Evolutionary conservation across 306 rosid species (phyloP).

Genomic region (Spatholobus suberectus): DNA sequence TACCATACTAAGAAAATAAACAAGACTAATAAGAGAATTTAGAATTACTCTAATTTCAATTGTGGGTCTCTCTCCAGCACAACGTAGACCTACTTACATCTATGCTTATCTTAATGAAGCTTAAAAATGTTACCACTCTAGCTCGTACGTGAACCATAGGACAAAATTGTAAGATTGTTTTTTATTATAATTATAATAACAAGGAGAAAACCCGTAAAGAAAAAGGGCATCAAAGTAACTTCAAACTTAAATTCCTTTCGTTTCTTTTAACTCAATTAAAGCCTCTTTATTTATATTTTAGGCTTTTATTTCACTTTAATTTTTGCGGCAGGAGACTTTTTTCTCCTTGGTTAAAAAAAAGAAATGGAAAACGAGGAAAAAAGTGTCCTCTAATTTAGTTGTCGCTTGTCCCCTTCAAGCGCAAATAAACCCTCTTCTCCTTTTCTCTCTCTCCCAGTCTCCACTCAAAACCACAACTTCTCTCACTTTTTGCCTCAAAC

Average conservation of each 20-base stretch:
- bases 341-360: not conserved
- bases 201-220: constrained; percentile 17
- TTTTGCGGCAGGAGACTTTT: constrained; percentile 21
- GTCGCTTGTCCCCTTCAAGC: constrained; percentile 70
- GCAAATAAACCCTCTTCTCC: constrained; percentile 59
- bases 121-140: not conserved
- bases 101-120: no score
- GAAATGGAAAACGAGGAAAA: not conserved
- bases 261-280: constrained; percentile 37
- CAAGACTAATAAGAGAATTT: no score
- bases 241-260: not conserved
- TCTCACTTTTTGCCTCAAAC: constrained; percentile 40
- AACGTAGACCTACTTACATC: not conserved
- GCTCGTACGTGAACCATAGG: not conserved
- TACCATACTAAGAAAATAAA: no score
- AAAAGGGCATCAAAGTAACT: constrained; percentile 51
- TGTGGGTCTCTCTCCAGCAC: not conserved
- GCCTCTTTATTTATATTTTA: constrained; percentile 32
- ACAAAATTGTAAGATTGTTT: not conserved
- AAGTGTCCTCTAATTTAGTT: constrained; percentile 50
- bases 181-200: no score
- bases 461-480: constrained; percentile 42
- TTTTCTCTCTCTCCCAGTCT: constrained; percentile 48
- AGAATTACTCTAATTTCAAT: not conserved
- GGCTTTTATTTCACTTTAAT: not conserved